Base-by-base conservation (phyloP, 2,329 filamentous ascomycete genomes). In the Boeremia exigua region DNA sequence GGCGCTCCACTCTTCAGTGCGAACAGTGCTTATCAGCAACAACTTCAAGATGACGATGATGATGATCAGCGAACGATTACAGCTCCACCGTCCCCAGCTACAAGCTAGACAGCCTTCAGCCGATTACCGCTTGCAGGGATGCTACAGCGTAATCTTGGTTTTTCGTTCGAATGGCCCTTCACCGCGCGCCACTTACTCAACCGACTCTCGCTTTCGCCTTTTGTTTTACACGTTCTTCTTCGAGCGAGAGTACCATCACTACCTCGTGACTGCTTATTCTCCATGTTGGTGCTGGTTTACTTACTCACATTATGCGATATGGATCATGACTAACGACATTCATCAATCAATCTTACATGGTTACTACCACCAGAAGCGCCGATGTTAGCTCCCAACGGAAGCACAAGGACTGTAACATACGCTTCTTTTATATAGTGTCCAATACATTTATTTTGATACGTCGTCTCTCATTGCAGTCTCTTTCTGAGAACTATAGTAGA, bases 41-140 rank as follows among this genome's bases (percentile, higher is more conserved):
- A 67, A 10, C 46, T 47, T 23, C 56, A 64, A 12, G 59, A 69
- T 30, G 61, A 66, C 11, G 66, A 66, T 27, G 67, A 66, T 30
- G 72, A 75, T 56, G 72, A 75, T 48, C 63, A 72, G 38, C 70
- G 72, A 33, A 75, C 72, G 6, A 61, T 75, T 49, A 74, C 72
- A 14, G 72, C 72, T 52, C 71, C 72, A 9, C 72, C 72, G 34
- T 75, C 72, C 9, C 72, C 72, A 52, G 67, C 69, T 51, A 67
- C 66, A 6, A 62, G 60, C 52, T 75, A 60, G 62, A 52, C 43
- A 29, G 19, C 28, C 12, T 9, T 23, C 37, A 33, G 9, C 15
- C 27, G 27, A 19, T 37, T 38, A 30, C 12, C 33, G 27, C 14
- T 19, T 39, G 15, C 25, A n/a, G 28, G 11, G 5, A 25, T 14